These are phyloP conservation scores for Ascochyta clinopodiicola DNA, from an alignment of 2,329 filamentous ascomycete genomes.

Conservation along the genomic window DNA sequence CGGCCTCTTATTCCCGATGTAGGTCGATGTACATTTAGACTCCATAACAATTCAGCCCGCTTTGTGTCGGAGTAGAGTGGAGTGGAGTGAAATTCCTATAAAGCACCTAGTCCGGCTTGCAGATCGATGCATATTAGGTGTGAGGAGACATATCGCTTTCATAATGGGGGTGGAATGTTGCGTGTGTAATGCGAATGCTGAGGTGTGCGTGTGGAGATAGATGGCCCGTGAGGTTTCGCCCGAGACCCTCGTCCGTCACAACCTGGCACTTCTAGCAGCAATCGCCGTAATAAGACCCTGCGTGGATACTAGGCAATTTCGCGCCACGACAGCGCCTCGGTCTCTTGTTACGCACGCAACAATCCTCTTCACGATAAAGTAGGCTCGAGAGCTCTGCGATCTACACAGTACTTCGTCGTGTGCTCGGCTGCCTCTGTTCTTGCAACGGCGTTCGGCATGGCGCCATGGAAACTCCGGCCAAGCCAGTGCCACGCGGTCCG, in stretches of 20 bases:
- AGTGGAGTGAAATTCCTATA: background rate
- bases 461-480: slow-evolving; percentile 5
- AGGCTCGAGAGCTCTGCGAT: background rate
- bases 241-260: slow-evolving; percentile 37
- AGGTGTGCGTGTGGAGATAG: slow-evolving; percentile 25
- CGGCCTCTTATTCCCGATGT: slow-evolving; percentile 34
- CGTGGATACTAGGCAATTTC: slow-evolving; percentile 1
- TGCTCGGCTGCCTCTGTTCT: background rate
- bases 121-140: slow-evolving; percentile 25
- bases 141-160: slow-evolving; percentile 38
- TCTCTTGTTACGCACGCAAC: no score
- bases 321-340: slow-evolving; percentile 4
- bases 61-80: background rate
- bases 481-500: slow-evolving; percentile 4
- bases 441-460: slow-evolving; percentile 5
- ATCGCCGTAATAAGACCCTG: slow-evolving; percentile 3
- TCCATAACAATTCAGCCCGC: slow-evolving; percentile 24
- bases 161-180: slow-evolving; percentile 38
- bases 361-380: background rate
- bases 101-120: slow-evolving; percentile 8
- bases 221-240: slow-evolving; percentile 30
- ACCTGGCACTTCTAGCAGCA: slow-evolving; percentile 4
- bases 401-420: no score
- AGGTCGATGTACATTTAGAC: slow-evolving; percentile 7
- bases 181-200: slow-evolving; percentile 33